Evolutionary conservation across 805 yeast genomes (phyloP).

Genomic region (Ogataea kodamae): DNA sequence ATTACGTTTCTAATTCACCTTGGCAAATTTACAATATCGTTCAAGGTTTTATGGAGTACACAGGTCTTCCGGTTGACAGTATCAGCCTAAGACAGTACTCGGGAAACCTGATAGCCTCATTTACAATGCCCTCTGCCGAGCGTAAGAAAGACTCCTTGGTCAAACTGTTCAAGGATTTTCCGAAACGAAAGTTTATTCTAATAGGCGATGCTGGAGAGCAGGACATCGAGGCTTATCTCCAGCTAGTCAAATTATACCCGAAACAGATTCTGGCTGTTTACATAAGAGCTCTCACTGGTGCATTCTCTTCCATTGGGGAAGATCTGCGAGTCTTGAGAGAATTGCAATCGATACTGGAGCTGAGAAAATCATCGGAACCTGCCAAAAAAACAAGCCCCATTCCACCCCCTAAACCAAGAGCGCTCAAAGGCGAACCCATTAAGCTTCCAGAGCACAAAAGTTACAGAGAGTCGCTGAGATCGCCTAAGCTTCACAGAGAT

Average conservation of each 20-base stretch:
- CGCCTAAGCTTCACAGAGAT: constrained; percentile 7
- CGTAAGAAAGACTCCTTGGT: constrained; percentile 67
- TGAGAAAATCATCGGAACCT: constrained; percentile 1
- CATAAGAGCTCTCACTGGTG: constrained; percentile 70
- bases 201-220: constrained; percentile 96
- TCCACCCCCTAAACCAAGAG: constrained; percentile 46
- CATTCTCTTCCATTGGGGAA: constrained; percentile 54
- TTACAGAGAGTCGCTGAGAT: constrained; percentile 9
- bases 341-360: constrained; percentile 18
- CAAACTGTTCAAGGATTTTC: constrained; percentile 68
- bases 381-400: constrained; percentile 33
- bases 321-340: constrained; percentile 31
- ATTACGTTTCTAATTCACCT: constrained; percentile 94
- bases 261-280: constrained; percentile 67
- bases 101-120: constrained; percentile 75
- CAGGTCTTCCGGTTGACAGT: constrained; percentile 72
- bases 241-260: constrained; percentile 61
- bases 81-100: constrained; percentile 83
- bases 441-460: constrained; percentile 2
- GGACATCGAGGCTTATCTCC: constrained; percentile 87
- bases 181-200: constrained; percentile 70
- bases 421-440: constrained; percentile 34
- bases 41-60: constrained; percentile 49
- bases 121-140: constrained; percentile 84
- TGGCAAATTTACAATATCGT: constrained; percentile 76